Percentiles rank a stretch among this genome's conserved stretches.
Evolutionary conservation across 1,284 basidiomycete genomes (phyloP).

Genomic region (Puccinia coronata): DNA sequence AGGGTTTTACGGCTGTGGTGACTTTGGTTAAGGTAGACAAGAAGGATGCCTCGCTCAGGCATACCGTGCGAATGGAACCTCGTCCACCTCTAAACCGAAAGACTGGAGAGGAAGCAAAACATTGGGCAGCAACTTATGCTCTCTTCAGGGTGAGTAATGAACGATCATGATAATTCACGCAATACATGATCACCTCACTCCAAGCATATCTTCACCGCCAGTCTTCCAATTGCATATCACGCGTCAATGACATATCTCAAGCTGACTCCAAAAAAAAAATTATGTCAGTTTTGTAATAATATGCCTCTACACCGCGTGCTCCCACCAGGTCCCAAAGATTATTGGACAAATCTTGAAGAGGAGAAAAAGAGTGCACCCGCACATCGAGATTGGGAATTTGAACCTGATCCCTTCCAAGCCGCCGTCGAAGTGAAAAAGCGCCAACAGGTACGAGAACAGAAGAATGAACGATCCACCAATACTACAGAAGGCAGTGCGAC

Average conservation of each 20-base stretch:
- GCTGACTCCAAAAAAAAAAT: not conserved
- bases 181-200: not conserved
- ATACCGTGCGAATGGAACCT: conserved; percentile 56
- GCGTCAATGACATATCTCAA: not conserved
- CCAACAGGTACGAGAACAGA: conserved; percentile 53
- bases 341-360: conserved; percentile 56
- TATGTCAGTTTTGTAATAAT: conserved; percentile 50
- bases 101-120: conserved; percentile 54
- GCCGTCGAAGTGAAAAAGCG: conserved; percentile 39
- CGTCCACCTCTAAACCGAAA: conserved; percentile 54
- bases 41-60: conserved; percentile 55
- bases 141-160: conserved; percentile 54
- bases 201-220: not conserved
- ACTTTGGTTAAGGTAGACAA: conserved; percentile 57
- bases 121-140: conserved; percentile 59
- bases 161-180: not conserved
- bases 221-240: too few relatives aligned
- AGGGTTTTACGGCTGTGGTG: conserved; percentile 54
- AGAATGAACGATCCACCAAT: conserved; percentile 8
- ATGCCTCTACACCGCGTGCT: conserved; percentile 56
- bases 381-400: conserved; percentile 56
- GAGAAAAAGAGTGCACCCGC: conserved; percentile 55
- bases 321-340: conserved; percentile 57
- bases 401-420: conserved; percentile 57
- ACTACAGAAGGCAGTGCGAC: not conserved